Percentiles rank a stretch among this genome's conserved stretches.
Conservation (phyloP, 2,329 filamentous ascomycete genomes). For the Cercospora citrullina region DNA sequence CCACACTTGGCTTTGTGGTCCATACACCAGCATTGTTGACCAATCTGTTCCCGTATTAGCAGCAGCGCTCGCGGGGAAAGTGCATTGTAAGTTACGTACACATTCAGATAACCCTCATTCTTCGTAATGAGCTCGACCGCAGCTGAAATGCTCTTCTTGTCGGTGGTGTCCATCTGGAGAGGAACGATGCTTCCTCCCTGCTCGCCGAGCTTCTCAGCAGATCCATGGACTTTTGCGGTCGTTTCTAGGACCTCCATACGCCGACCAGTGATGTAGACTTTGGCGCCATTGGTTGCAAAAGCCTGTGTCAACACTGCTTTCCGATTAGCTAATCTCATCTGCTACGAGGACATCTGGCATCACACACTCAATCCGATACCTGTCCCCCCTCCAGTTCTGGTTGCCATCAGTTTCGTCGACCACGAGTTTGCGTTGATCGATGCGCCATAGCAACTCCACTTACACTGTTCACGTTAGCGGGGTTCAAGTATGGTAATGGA, state of each 20-base stretch:
- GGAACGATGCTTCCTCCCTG: conserved; percentile 38
- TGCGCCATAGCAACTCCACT: not conserved
- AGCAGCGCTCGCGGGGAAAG: not conserved
- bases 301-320: not conserved
- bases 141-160: conserved; percentile 39
- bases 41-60: not conserved
- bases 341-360: not conserved
- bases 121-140: conserved; percentile 38
- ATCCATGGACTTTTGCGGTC: not conserved
- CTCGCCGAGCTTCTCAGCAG: not conserved
- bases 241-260: not conserved
- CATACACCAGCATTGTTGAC: not conserved
- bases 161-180: conserved; percentile 48
- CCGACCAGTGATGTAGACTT: not conserved
- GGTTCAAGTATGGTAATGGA: not conserved
- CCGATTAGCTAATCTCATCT: not conserved
- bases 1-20: not conserved
- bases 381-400: not conserved
- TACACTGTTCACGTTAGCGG: not conserved
- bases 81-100: not conserved
- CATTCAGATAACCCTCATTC: not conserved
- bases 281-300: conserved; percentile 1
- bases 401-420: not conserved
- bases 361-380: not conserved
- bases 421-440: not conserved